Conservation (phyloP, 495 filamentous ascomycete genomes). For the Lindgomyces ingoldianus region DNA sequence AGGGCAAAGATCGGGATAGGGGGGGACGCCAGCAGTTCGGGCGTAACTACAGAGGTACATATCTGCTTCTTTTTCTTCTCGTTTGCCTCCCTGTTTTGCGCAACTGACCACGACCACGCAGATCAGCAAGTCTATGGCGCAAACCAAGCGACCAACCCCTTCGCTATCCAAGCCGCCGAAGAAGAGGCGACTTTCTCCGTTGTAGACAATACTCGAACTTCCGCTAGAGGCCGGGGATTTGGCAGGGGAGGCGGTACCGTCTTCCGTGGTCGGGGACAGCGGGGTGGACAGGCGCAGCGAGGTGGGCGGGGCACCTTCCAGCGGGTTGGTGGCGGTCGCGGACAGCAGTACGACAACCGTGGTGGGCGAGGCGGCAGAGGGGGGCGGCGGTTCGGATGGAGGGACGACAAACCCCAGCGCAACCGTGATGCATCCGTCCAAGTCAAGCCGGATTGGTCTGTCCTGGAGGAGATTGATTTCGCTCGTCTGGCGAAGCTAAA, state of each 20-base stretch:
- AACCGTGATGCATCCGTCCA: slow-evolving; percentile 93
- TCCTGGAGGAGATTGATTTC: slow-evolving; percentile 98
- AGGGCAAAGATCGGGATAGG: slow-evolving; percentile 79
- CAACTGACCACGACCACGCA: slow-evolving; percentile 44
- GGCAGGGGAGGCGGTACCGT: slow-evolving; percentile 81
- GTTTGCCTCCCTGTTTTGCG: background rate
- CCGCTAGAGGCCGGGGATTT: slow-evolving; percentile 77
- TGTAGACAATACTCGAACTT: slow-evolving; percentile 87
- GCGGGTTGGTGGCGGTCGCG: slow-evolving; percentile 58
- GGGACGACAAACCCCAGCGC: slow-evolving; percentile 96
- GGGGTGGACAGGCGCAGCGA: slow-evolving; percentile 47
- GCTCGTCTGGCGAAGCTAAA: slow-evolving; percentile 92
- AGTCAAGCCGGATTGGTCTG: slow-evolving; percentile 89
- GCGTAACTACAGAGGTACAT: slow-evolving; percentile 83
- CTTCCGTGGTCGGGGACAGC: slow-evolving; percentile 84
- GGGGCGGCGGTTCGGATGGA: slow-evolving; percentile 93
- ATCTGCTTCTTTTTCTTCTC: background rate
- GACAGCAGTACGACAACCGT: slow-evolving; percentile 62
- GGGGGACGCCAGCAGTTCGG: slow-evolving; percentile 85
- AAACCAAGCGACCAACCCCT: slow-evolving; percentile 73
- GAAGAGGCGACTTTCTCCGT: slow-evolving; percentile 98
- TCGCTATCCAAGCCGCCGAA: slow-evolving; percentile 85
- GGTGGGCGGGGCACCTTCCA: slow-evolving; percentile 58
- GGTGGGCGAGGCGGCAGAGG: slow-evolving; percentile 63
- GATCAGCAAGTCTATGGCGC: slow-evolving; percentile 97